These are phyloP conservation scores for Neospermospora avenae DNA, from an alignment of 2,329 filamentous ascomycete species.

Conservation along the genomic window DNA sequence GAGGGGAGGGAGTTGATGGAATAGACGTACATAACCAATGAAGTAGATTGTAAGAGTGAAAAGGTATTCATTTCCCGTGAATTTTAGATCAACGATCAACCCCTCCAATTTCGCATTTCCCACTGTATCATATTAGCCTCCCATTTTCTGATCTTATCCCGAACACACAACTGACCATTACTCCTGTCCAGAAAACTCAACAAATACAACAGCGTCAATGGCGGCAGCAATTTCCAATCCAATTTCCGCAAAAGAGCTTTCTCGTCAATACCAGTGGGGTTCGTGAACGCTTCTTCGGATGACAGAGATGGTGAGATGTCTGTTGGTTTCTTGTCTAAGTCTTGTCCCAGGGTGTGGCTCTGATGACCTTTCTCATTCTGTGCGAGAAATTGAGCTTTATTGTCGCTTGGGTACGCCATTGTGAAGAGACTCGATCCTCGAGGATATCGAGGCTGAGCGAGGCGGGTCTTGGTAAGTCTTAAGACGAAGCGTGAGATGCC, in stretches of 20 bases:
- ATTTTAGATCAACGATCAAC: conserved; percentile 48
- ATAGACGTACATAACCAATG: conserved; percentile 45
- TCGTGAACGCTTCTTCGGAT: conserved; percentile 18
- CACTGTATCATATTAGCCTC: conserved; percentile 38
- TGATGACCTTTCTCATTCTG: background rate
- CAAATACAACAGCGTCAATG: conserved; percentile 53
- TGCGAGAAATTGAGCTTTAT: background rate
- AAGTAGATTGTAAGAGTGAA: conserved; percentile 66
- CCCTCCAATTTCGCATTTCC: conserved; percentile 57
- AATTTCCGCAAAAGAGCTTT: conserved; percentile 55
- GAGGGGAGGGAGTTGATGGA: background rate
- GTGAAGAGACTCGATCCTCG: background rate
- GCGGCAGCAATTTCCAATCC: conserved; percentile 49
- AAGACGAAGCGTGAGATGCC: background rate
- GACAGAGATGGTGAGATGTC: conserved; percentile 1
- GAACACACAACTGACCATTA: conserved; percentile 39
- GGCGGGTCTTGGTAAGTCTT: background rate
- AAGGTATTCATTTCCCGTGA: conserved; percentile 61
- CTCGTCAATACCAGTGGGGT: conserved; percentile 46
- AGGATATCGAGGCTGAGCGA: background rate
- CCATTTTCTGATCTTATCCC: background rate
- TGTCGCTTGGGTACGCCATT: background rate
- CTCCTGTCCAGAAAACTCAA: conserved; percentile 56
- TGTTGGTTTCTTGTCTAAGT: background rate
- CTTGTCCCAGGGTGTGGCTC: too few relatives aligned